Evolutionary conservation across 2,329 filamentous ascomycete genomes (phyloP), one percentile per base, ranked within the genome.

Genomic region (Podosphaera xanthii): DNA sequence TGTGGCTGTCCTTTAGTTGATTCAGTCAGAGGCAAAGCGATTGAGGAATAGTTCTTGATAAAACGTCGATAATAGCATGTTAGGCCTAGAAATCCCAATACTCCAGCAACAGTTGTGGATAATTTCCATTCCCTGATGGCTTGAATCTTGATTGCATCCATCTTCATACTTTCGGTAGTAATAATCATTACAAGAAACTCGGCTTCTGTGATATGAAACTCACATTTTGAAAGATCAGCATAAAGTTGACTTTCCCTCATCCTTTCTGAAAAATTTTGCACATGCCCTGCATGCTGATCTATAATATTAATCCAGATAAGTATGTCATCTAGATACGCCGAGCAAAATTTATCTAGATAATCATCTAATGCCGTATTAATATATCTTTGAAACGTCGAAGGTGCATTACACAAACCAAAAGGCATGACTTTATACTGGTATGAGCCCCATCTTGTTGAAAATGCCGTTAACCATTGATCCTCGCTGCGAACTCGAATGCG

Each of bases 391-490:
- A 46, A 22, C 1, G 22, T 22, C 22, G 22, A 22, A 22, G 22
- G 22, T 22, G 22, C 22, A 22, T 22, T 22, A 48, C 38, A 58
- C 1, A 58, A 10, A 0, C 40, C 56, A n/a, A 58, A 58, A 7
- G n/a, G 56, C 38, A 58, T 58, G 4, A 58, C 38, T 12, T 40
- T 14, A 2, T 4, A 58, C 46, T 58, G 34, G 31, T 40, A 58
- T 1, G 42, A 30, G 1, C 56, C 56, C 9, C 31, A 46, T 4
- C 38, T 35, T 1, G 38, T 58, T 1, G 12, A 44, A 12, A 46
- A 64, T 7, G 63, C 63, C 33, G 61, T 63, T 44, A 62, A 61
- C 62, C 60, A 64, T 57, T 65, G 59, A 12, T 63, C 59, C 1
- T 46, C 42, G 2, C 58, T 58, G 48, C 60, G 46, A 5, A 65